A percentile compares a stretch with the other conserved stretches of the same genome.
Evolutionary conservation across 306 rosid species (phyloP).

Genomic region (Ammopiptanthus mongolicus): DNA sequence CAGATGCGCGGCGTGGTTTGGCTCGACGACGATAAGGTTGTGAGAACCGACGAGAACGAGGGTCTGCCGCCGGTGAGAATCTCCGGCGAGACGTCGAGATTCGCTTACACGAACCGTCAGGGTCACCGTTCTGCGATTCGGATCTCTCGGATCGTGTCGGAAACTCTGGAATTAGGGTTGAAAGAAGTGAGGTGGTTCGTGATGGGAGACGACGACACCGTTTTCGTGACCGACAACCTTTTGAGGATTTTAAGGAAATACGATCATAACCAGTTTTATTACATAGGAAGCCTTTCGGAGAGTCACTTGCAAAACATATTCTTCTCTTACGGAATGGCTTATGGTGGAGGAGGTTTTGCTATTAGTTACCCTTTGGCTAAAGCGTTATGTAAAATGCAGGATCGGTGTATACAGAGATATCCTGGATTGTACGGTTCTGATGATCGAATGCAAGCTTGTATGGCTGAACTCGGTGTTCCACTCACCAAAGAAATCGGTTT

Average conservation of each 20-base stretch:
- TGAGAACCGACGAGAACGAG: neutral
- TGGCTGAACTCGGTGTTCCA: slow-evolving; percentile 99
- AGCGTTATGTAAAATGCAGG: slow-evolving; percentile 76
- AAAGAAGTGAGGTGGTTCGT: slow-evolving; percentile 88
- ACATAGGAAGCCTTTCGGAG: slow-evolving; percentile 91
- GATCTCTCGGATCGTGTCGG: slow-evolving; percentile 93
- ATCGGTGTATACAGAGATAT: slow-evolving; percentile 79
- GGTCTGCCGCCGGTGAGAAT: slow-evolving; percentile 69
- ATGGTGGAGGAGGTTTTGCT: slow-evolving; percentile 97
- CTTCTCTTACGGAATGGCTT: slow-evolving; percentile 95
- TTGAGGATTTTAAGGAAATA: slow-evolving; percentile 61
- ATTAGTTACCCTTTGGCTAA: slow-evolving; percentile 79
- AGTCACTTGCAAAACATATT: slow-evolving; percentile 85
- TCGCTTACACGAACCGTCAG: slow-evolving; percentile 61
- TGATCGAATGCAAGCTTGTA: slow-evolving; percentile 95
- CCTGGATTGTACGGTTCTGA: slow-evolving; percentile 94
- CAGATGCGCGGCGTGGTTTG: slow-evolving; percentile 90
- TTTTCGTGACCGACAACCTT: slow-evolving; percentile 76
- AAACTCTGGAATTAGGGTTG: slow-evolving; percentile 68
- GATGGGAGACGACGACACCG: slow-evolving; percentile 99
- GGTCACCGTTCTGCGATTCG: slow-evolving; percentile 98
- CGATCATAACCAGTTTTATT: slow-evolving; percentile 77
- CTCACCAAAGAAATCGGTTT: slow-evolving; percentile 92
- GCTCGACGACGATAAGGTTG: slow-evolving; percentile 71
- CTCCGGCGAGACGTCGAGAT: slow-evolving; percentile 65